Evolutionary conservation across 352 stramenopile genomes (phyloP), one percentile per base, ranked within the genome.

Genomic region (Phytophthora brassicae): DNA sequence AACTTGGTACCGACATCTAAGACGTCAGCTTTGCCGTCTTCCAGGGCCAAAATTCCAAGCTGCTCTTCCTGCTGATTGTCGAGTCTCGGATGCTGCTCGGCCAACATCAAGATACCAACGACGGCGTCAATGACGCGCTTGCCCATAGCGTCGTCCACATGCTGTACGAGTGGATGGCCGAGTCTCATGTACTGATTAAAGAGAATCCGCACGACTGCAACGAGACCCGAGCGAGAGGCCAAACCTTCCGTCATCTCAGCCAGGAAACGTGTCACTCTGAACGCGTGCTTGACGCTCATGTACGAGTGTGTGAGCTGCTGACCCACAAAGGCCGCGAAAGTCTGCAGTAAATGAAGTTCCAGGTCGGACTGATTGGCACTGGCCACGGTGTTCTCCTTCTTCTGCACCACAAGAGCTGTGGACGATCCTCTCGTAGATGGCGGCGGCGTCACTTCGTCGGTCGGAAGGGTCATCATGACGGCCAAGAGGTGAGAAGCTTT

Each of bases 61-160:
- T 20, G 45, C 41, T 54, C 50, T 33, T 41, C 12, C 19, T 79
- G 22, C 6, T 51, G 24, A 19, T 57, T 29, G 4, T 29, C 29
- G 47, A 6, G n/a, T 51, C 4, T 39, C 17, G 53, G 35, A 20
- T 66, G 67, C 42, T 85, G 69, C 55, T 78, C 47, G 12, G 76
- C 75, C 47, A 88, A 61, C 60, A 86, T 56, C 36, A 90, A 65
- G 0, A 90, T 20, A 14, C 51, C 56, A 14, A 90, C 79, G 12
- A 88, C 72, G 23, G 72, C 61, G 46, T 81, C 71, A 48, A 90
- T 79, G 38, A 90, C 64, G 51, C 77, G 74, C 9, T 69, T 73
- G 11, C 81, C 77, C 73, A 90, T 83, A 28, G 73, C 79, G 16
- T 86, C 77, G 47, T 90, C 81, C 31, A 86, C 71, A 2, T 73